Percentiles rank a stretch among this genome's conserved stretches.
Conservation (phyloP, 2,329 filamentous ascomycete species). For the Moelleriella libera region DNA sequence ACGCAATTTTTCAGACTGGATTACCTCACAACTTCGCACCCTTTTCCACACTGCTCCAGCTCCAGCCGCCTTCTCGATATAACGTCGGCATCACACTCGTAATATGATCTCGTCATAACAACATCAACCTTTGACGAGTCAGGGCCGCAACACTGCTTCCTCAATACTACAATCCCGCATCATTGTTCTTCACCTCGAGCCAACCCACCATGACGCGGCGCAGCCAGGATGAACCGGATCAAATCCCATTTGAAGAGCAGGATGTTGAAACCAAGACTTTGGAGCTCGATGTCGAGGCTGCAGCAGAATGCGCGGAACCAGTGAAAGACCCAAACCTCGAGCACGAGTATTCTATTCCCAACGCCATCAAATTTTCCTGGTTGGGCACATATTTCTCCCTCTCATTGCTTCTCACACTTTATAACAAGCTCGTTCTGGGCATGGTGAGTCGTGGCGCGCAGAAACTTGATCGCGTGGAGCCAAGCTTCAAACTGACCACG, state of each 20-base stretch:
- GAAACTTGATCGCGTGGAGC: neutral
- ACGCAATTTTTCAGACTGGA: neutral
- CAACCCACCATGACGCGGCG: conserved; percentile 15
- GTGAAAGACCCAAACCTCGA: conserved; percentile 21
- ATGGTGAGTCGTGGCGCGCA: conserved; percentile 20
- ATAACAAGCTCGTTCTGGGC: conserved; percentile 44
- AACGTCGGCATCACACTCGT: neutral
- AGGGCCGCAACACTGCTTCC: too few species aligned
- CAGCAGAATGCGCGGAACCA: conserved; percentile 13
- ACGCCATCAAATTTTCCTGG: conserved; percentile 33
- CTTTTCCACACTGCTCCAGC: neutral
- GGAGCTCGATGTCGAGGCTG: conserved; percentile 17
- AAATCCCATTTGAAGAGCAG: conserved; percentile 16
- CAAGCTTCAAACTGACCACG: neutral
- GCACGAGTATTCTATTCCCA: conserved; percentile 29
- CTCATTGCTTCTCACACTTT: conserved; percentile 35
- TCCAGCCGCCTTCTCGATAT: neutral
- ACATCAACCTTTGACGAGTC: neutral
- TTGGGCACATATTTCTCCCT: conserved; percentile 37
- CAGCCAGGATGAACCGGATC: conserved; percentile 16
- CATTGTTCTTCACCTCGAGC: neutral
- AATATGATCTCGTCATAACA: conserved; percentile 3
- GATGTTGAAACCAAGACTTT: conserved; percentile 14
- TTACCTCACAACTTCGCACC: neutral
- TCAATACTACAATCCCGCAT: neutral